Percentiles rank a stretch among this genome's conserved stretches.
These are phyloP conservation scores for Rostrohypoxylon terebratum DNA, from an alignment of 495 filamentous ascomycete genomes.

Conservation along the genomic window DNA sequence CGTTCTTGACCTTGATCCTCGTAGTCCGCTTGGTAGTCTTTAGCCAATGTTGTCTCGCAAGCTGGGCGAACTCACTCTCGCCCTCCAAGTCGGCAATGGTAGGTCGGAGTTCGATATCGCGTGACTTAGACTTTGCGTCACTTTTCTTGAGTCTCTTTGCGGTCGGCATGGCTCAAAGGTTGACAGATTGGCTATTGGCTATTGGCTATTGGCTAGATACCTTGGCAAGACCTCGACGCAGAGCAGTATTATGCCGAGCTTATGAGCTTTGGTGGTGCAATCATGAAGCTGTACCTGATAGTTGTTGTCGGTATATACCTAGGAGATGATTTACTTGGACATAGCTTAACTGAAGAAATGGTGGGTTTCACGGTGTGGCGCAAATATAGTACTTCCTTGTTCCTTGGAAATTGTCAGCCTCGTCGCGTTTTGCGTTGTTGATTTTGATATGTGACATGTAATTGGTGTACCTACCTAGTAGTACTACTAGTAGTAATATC, in stretches of 20 bases:
- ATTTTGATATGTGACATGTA: constrained; percentile 8
- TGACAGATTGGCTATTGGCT: no score
- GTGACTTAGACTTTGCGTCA: constrained; percentile 54
- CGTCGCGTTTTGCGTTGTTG: constrained; percentile 42
- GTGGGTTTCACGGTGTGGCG: constrained; percentile 31
- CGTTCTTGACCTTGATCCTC: constrained; percentile 80
- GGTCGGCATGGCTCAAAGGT: constrained; percentile 57
- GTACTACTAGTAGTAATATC: no score
- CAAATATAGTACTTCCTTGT: no score
- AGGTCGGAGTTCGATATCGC: constrained; percentile 50
- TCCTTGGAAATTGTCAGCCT: constrained; percentile 40
- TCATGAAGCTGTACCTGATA: constrained; percentile 25
- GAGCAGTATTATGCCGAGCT: constrained; percentile 28
- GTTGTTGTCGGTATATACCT: background rate
- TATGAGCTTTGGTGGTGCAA: constrained; percentile 9
- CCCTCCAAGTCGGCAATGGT: constrained; percentile 69
- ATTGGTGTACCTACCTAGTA: no score
- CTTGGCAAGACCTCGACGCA: constrained; percentile 28
- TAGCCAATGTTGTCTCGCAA: constrained; percentile 89
- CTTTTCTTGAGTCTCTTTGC: constrained; percentile 62
- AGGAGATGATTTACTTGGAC: background rate
- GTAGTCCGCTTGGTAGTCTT: constrained; percentile 66
- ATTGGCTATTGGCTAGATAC: constrained; percentile 25
- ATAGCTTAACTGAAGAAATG: background rate
- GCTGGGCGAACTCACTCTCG: constrained; percentile 81